These are phyloP conservation scores for Schwanniomyces polymorphus DNA, from an alignment of 805 yeast genomes.

Conservation along the genomic window DNA sequence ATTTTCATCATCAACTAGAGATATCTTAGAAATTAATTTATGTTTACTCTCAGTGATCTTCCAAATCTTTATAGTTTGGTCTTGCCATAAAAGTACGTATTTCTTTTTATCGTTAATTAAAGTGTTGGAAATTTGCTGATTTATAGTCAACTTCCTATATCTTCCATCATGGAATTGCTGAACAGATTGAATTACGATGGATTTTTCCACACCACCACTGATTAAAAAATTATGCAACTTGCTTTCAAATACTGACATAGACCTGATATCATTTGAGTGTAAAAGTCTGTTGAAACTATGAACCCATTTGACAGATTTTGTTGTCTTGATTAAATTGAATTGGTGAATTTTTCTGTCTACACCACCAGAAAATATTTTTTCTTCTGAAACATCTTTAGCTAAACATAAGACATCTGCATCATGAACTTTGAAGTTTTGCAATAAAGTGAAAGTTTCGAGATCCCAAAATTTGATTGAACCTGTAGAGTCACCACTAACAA, in stretches of 20 bases:
- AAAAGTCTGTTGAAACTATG: constrained; percentile 72
- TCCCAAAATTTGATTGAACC: constrained; percentile 96
- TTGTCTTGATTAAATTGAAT: constrained; percentile 48
- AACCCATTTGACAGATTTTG: constrained; percentile 61
- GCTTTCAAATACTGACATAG: constrained; percentile 70
- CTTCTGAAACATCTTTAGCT: constrained; percentile 57
- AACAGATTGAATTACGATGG: constrained; percentile 64
- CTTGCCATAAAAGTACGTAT: constrained; percentile 75
- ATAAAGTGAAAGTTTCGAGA: constrained; percentile 66
- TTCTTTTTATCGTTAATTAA: constrained; percentile 47
- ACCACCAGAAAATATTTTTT: constrained; percentile 80
- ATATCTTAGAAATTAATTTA: constrained; percentile 64
- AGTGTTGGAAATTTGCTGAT: constrained; percentile 57
- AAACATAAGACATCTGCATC: constrained; percentile 88
- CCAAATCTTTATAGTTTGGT: constrained; percentile 84
- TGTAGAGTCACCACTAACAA: constrained; percentile 96
- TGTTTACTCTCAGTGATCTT: constrained; percentile 46
- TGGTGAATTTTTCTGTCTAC: constrained; percentile 89
- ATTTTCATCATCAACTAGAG: constrained; percentile 75
- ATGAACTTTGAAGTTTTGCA: constrained; percentile 80
- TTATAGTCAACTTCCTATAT: constrained; percentile 66
- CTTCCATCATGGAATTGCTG: constrained; percentile 70
- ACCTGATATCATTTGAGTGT: constrained; percentile 84
- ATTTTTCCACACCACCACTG: constrained; percentile 82
- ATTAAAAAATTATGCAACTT: constrained; percentile 66